phyloP scores from a whole-genome alignment of 768 basidiomycete genomes.

The Boletus sp. region DNA sequence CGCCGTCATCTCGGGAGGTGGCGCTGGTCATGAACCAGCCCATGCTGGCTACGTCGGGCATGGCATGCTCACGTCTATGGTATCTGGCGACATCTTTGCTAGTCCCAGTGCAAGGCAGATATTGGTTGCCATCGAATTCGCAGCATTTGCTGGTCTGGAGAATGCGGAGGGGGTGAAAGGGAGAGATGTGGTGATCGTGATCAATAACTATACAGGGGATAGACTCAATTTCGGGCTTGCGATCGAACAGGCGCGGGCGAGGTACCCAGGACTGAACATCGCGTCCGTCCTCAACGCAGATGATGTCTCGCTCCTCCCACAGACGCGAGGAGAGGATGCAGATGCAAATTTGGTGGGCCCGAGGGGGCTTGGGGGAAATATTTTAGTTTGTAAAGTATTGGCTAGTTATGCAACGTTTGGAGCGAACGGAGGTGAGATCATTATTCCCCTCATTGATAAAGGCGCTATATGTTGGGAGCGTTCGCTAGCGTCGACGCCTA shows the following conservation, averaged over 20 bases:
- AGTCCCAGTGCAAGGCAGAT: constrained; percentile 62
- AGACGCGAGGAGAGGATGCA: constrained; percentile 3
- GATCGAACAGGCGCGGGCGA: constrained; percentile 47
- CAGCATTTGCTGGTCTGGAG: constrained; percentile 35
- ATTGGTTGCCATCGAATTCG: constrained; percentile 46
- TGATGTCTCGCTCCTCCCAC: constrained; percentile 47
- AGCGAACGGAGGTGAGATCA: constrained; percentile 34
- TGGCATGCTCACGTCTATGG: constrained; percentile 55
- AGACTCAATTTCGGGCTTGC: constrained; percentile 59
- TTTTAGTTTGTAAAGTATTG: constrained; percentile 56
- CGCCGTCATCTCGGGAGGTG: constrained; percentile 48
- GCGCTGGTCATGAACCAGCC: constrained; percentile 60
- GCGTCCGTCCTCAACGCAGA: constrained; percentile 53
- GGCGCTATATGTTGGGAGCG: neutral
- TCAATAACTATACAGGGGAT: constrained; percentile 56
- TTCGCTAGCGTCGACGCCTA: neutral
- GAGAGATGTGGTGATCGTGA: constrained; percentile 35
- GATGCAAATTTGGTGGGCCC: constrained; percentile 41
- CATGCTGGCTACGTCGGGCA: constrained; percentile 55
- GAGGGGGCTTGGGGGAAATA: constrained; percentile 47
- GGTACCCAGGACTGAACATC: constrained; percentile 34
- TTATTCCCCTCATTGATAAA: constrained; percentile 16
- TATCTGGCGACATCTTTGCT: constrained; percentile 63
- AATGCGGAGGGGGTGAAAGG: neutral
- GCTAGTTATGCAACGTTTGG: constrained; percentile 42